Conservation (phyloP, 2,329 filamentous ascomycete species). For the Akanthomyces muscarius region DNA sequence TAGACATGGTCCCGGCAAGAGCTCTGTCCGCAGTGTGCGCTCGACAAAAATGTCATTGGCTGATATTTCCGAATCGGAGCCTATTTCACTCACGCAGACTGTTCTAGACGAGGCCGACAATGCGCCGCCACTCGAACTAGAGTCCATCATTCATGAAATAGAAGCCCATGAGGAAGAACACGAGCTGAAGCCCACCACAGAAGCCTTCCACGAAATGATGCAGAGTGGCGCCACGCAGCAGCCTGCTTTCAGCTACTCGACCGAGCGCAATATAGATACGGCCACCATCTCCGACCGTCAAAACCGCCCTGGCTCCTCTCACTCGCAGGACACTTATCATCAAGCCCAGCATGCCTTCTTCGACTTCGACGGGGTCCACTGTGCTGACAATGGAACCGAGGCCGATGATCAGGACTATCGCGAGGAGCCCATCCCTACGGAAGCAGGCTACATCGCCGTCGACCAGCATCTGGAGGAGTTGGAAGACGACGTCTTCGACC, state of each 20-base stretch:
- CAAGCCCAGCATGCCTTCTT: slow-evolving; percentile 66
- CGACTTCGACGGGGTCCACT: slow-evolving; percentile 80
- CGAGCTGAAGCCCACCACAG: slow-evolving; percentile 22
- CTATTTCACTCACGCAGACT: slow-evolving; percentile 46
- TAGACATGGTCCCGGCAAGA: slow-evolving; percentile 52
- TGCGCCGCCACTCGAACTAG: slow-evolving; percentile 30
- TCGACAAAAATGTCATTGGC: slow-evolving; percentile 50
- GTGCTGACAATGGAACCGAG: slow-evolving; percentile 46
- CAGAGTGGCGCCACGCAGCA: not conserved
- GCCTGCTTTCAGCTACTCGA: not conserved
- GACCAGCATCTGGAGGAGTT: not conserved
- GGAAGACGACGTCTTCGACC: slow-evolving; percentile 5
- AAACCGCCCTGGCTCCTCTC: slow-evolving; percentile 39
- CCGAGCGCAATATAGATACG: not conserved
- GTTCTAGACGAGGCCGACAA: slow-evolving; percentile 53
- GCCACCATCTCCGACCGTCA: not conserved
- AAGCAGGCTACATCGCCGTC: not conserved
- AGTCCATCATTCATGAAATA: slow-evolving; percentile 23
- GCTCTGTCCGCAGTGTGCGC: slow-evolving; percentile 47
- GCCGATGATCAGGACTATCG: not conserved
- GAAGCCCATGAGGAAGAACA: slow-evolving; percentile 3
- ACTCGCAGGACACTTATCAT: slow-evolving; percentile 58
- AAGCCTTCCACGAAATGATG: slow-evolving; percentile 33
- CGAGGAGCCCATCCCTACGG: not conserved
- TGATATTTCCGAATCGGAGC: slow-evolving; percentile 55